Percentiles rank a stretch among this genome's conserved stretches.
Evolutionary conservation across 139 green algal species (phyloP).

Genomic region (Chlorella vulgaris): DNA sequence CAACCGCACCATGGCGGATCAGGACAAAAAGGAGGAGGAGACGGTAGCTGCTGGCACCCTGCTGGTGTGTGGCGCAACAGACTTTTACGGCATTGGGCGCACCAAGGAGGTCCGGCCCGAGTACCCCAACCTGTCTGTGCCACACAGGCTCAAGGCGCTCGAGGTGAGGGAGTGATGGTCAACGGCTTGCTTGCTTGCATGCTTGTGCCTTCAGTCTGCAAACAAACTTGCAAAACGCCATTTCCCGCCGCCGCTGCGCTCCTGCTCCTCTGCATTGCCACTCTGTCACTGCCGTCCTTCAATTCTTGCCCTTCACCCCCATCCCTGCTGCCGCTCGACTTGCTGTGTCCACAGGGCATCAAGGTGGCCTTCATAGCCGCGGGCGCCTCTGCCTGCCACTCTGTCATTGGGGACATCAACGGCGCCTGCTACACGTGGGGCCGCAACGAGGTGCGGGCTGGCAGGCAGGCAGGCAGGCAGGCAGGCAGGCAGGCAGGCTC

Average conservation of each 20-base stretch:
- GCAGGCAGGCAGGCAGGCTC: too few species aligned
- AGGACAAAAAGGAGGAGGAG: slow-evolving; percentile 21
- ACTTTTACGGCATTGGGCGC: slow-evolving; percentile 3
- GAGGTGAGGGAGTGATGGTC: slow-evolving; percentile 44
- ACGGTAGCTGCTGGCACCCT: slow-evolving; percentile 56
- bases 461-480: too few species aligned
- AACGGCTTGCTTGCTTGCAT: neutral
- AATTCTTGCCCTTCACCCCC: too few species aligned
- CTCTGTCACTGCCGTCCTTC: too few species aligned
- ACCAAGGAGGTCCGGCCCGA: slow-evolving; percentile 36
- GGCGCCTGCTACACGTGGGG: slow-evolving; percentile 89
- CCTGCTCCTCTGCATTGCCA: too few species aligned
- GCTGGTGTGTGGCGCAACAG: slow-evolving; percentile 82
- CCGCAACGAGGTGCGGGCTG: slow-evolving; percentile 76
- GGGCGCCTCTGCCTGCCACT: slow-evolving; percentile 79
- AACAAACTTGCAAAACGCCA: too few species aligned
- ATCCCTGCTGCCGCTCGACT: too few species aligned
- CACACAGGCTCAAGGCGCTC: slow-evolving; percentile 72
- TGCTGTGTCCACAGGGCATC: slow-evolving; percentile 61
- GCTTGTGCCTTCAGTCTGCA: neutral
- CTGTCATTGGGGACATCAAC: slow-evolving; percentile 65
- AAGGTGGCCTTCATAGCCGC: slow-evolving; percentile 77
- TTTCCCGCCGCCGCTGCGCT: too few species aligned
- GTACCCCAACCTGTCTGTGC: slow-evolving; percentile 80
- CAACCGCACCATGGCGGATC: neutral